Conservation (phyloP, 352 stramenopile species). For the Blastocystis sp. region DNA sequence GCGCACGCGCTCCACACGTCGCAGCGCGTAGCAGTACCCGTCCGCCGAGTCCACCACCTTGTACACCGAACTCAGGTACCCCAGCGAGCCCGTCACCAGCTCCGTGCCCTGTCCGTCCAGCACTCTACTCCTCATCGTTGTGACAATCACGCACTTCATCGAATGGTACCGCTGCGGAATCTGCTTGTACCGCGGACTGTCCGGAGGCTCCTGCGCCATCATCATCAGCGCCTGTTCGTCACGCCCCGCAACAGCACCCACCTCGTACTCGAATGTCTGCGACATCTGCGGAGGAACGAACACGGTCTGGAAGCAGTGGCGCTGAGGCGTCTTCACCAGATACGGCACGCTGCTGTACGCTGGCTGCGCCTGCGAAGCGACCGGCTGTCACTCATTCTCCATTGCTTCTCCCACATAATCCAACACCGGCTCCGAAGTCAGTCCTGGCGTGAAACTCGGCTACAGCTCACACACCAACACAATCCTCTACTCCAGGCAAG, state of each 20-base stretch:
- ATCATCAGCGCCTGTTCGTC: not conserved
- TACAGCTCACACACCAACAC: not conserved
- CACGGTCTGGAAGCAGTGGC: not conserved
- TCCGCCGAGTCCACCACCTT: conserved; percentile 78
- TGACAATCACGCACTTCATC: conserved; percentile 13
- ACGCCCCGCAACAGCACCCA: not conserved
- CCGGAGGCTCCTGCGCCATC: conserved; percentile 44
- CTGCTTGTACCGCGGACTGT: conserved; percentile 60
- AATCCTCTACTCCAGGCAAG: not conserved
- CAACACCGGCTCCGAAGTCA: not conserved
- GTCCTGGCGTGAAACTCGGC: not conserved
- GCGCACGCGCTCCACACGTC: conserved; percentile 80
- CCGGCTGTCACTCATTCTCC: no score
- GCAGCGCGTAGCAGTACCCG: conserved; percentile 78
- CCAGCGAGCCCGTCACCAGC: conserved; percentile 54
- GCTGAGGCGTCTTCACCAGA: not conserved
- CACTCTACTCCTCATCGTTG: not conserved
- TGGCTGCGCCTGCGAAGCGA: not conserved
- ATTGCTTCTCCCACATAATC: not conserved
- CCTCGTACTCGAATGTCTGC: conserved; percentile 9
- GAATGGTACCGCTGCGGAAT: conserved; percentile 54
- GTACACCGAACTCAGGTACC: conserved; percentile 58
- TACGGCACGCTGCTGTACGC: not conserved
- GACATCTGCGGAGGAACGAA: conserved; percentile 26
- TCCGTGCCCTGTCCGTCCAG: not conserved